Evolutionary conservation across 768 basidiomycete genomes (phyloP), one percentile per base, ranked within the genome.

Genomic region (Phlegmacium glaucopus): DNA sequence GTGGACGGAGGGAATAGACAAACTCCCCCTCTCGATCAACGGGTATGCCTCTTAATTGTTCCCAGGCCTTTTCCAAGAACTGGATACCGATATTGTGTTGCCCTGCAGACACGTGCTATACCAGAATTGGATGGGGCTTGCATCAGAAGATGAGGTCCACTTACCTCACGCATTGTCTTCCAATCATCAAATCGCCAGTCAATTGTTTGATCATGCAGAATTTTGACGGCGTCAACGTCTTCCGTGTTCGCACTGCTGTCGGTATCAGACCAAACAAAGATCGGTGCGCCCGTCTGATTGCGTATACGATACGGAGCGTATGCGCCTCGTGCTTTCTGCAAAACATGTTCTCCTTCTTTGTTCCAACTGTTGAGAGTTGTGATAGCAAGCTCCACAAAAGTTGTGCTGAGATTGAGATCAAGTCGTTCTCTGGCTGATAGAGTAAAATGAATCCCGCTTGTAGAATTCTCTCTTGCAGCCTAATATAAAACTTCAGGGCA

Each of bases 121-220:
- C 17, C 9, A 32, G 32, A 45, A 25, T 27, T 9, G 37, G 16
- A 32, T 18, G 35, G 47, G 42, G 38, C 11, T 22, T 16, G 39
- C 32, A 13, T 9, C 17, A 10, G 29, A 17, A 38, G 39, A 7
- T n/a, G 12, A 26, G 37, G 28, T 39, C 5, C 13, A 53, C 74
- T 50, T 60, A 92, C 94, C 73, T 99, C 96, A 61, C 96, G 83
- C 72, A 90, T 85, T 4, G 85, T 87, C 62, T 86, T 87, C 87
- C 92, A 93, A 59, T 98, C 94, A 61, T 97, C 94, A 58, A 98
- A 97, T 46, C 96, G 77, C 96, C 96, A 98, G 47, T 97, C 94
- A 4, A 90, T 72, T 7, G 76, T 82, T 58, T 90, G 77, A 30
- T 87, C 86, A 53, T 92, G 79, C 15, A 79, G 69, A 30, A 99